These are phyloP conservation scores for Karstenula rhodostoma DNA, from an alignment of 2,329 filamentous ascomycete genomes.

Conservation along the genomic window DNA sequence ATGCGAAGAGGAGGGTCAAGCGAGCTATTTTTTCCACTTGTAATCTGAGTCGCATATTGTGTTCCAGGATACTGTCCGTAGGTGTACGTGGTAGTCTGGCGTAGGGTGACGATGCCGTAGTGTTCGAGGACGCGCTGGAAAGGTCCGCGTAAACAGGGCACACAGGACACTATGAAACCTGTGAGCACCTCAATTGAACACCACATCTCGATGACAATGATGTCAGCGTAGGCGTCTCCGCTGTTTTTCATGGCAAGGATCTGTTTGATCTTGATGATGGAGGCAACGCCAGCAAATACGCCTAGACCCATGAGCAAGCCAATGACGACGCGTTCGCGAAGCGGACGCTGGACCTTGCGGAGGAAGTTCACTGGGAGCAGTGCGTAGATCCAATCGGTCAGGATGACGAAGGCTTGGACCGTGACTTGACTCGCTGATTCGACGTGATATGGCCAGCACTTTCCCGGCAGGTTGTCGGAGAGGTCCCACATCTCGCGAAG, in stretches of 20 bases:
- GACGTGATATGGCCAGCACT: conserved; percentile 24
- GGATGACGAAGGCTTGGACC: conserved; percentile 23
- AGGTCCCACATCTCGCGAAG: conserved; percentile 26
- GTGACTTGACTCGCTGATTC: conserved; percentile 18
- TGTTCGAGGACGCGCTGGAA: conserved; percentile 26
- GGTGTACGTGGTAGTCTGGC: conserved; percentile 15
- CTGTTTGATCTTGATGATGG: conserved; percentile 25
- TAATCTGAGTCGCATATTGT: conserved; percentile 2
- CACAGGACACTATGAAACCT: conserved; percentile 28
- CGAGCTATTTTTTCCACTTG: background rate
- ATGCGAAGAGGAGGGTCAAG: conserved; percentile 5
- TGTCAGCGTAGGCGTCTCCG: conserved; percentile 15
- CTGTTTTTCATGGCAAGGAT: conserved; percentile 3
- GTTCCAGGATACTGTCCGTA: conserved; percentile 5
- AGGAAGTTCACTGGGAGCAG: conserved; percentile 30
- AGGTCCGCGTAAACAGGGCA: conserved; percentile 28
- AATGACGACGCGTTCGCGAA: conserved; percentile 29
- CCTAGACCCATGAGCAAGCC: conserved; percentile 29
- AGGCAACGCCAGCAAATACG: conserved; percentile 25
- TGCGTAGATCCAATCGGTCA: conserved; percentile 29
- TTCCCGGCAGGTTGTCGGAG: conserved; percentile 10
- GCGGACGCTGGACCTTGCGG: conserved; percentile 27
- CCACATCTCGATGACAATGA: conserved; percentile 27
- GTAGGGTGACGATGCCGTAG: conserved; percentile 20
- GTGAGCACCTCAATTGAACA: conserved; percentile 25